Base-by-base conservation (phyloP, 495 filamentous ascomycete genomes). In the Ramalina peruviana region DNA sequence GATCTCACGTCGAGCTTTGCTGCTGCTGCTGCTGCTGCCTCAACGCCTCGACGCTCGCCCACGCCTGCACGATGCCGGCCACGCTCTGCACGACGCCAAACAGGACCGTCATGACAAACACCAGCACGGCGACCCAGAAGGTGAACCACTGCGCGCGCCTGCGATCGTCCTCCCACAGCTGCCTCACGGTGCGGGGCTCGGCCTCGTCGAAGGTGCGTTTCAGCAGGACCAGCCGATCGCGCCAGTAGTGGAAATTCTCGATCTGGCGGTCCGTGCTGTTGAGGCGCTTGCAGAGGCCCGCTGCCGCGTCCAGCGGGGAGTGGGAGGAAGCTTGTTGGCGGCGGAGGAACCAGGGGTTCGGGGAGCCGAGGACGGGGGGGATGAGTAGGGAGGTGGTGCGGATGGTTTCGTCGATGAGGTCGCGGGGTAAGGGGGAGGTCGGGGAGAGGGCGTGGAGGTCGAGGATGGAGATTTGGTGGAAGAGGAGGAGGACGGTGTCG, bases 161-260 rank as follows among this genome's bases (percentile, higher is more conserved):
- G 4, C 76, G 57, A 45, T 72, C 51, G 55, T 79, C 73, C 36
- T 63, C 54, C 71, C 73, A 77, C 68, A 69, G 73, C 54, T 78
- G 70, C 3, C 51, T 56, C 1, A 78, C 40, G 2, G 52, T 72
- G 7, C 49, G 54, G 13, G 75, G 75, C 30, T 60, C 56, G 0
- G 72, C 55, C 33, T 79, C 64, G 53, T 80, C 76, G 46, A 71
- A 78, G 0, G 61, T 63, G 45, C 72, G 58, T 52, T 78, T 74
- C 23, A 80, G 60, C 3, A 73, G 63, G 1, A 73, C 60, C 1
- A 79, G 58, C 11, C 73, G 60, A 52, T 80, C 70, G 19, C 62
- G 61, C 74, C 76, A 77, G 53, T 62, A 75, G 0, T 50, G 23
- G 43, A 71, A 79, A 4, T 66, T 57, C 7, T 71, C 65, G 15